Base-by-base conservation (phyloP, 73 alveolate genomes). In the Stentor coeruleus region DNA sequence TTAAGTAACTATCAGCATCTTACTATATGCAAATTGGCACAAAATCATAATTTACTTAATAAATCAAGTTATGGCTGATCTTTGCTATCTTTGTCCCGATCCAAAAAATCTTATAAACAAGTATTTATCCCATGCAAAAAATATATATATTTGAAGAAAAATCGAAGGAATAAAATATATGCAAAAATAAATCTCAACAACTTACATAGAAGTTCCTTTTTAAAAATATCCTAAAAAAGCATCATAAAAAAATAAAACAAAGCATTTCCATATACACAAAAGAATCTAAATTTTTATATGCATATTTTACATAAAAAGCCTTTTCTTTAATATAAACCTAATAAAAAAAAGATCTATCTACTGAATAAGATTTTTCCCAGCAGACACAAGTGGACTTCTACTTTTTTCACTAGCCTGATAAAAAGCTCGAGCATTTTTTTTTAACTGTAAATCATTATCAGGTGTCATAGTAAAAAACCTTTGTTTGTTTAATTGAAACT, bases 81-180 rank as follows among this genome's bases (percentile, higher is more conserved):
- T 98, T 15, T 98, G 99, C 42, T 93, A 66, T 20, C 82, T 87
- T 41, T 91, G 77, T 82, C 96, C 97, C 37, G 97, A 96, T 85
- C 99, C 98, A 4, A 95, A 95, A 89, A 97, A 97, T 87, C 99
- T 98, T 6, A 96, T 97, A 35, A 99, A 98, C 4, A 99, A 99
- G 3, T 93, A 97, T 83, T 60, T 97, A 74, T 99, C 99, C 74
- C 99, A 97, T 84, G 98, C 98, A 59, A 82, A 95, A 35, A 97
- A 99, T 42, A 92, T 98, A 2, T 96, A 38, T 87, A 85, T 81
- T 84, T 91, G 72, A 93, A 91, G 74, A 95, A 95, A 85, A 99
- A 99, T 2, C 92, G 98, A 74, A 95, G 93, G 99, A 96, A 89
- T 88, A 92, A 84, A 95, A 99, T 82, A 93, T 98, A 15, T 93